Evolutionary conservation across 306 rosid genomes (phyloP), one percentile per base, ranked within the genome.

Genomic region (Cicer pinnatifidum): DNA sequence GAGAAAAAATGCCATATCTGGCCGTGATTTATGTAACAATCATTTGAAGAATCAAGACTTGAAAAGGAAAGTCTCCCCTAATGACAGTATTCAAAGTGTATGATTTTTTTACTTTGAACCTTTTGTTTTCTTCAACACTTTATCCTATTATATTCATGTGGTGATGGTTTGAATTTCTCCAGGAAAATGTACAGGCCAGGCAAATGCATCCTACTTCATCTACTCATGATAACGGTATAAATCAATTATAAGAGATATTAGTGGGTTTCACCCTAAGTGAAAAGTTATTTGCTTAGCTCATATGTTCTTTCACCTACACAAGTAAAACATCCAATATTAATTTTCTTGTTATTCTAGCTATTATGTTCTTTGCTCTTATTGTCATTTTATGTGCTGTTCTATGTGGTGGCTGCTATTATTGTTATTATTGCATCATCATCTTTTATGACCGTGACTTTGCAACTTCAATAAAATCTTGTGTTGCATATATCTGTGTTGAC

Each of bases 41-140:
- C 69, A 77, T 57, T 54, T 77, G 71, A 72, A 71, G 80, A 79
- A 77, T 46, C 73, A 74, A 46, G 75, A 75, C 66, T 50, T 64
- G 80, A 91, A 90, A 83, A 86, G 96, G 85, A 94, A 82, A 85
- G 75, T 35, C 70, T 78, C 86, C 71, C 79, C 89, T 12, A 39
- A 70, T 78, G 88, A 82, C 66, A 75, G 20, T 47, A 47, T 66
- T 75, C 87, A 84, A 73, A 78, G 38, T 54, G 98, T 94, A 81
- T 5, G 81, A 83, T 19, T 85, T 38, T 81, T 82, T 38, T 82
- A 71, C 44, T 71, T 72, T 28, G 40, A 63, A 44, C 47, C 33
- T 67, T 79, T 74, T 35, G 16, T 67, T 73, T 62, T 53, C 51
- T 77, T 57, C 66, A 10, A 12, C 62, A n/a, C 11, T 39, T 43